phyloP scores from a whole-genome alignment of 2,329 filamentous ascomycete genomes.

The Karstenula rhodostoma region DNA sequence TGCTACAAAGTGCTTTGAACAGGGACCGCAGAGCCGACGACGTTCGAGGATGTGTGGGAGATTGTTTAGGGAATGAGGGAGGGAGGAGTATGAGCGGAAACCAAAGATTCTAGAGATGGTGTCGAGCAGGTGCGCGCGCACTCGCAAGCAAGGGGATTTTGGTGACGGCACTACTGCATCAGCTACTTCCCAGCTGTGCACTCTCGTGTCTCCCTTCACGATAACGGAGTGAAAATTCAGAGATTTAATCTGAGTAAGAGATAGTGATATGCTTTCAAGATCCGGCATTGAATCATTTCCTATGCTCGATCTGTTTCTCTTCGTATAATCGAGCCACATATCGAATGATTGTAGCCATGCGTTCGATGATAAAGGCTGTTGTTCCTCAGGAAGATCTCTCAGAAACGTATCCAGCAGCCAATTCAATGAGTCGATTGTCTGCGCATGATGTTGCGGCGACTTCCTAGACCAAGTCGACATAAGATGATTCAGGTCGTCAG shows the following conservation, averaged over 20 bases:
- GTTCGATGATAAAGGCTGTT: background rate
- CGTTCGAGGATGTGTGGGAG: background rate
- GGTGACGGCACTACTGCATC: background rate
- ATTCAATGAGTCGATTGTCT: background rate
- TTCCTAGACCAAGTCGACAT: background rate
- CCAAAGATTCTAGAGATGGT: slow-evolving; percentile 1
- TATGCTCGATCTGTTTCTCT: background rate
- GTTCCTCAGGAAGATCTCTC: background rate
- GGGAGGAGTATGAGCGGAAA: background rate
- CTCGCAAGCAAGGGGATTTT: slow-evolving; percentile 7
- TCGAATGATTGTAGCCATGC: background rate
- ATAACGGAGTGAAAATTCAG: slow-evolving; percentile 3
- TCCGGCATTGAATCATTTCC: background rate
- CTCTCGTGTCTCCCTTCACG: background rate
- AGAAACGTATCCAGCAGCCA: background rate
- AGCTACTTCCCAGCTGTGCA: background rate
- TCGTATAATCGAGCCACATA: background rate
- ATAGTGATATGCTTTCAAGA: slow-evolving; percentile 1
- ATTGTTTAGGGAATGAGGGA: background rate
- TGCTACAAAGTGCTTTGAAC: slow-evolving; percentile 7
- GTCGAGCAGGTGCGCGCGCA: slow-evolving; percentile 21
- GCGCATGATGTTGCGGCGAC: background rate
- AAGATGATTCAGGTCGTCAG: background rate
- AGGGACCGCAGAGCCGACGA: background rate
- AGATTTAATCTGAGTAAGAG: slow-evolving; percentile 2